phyloP scores from a whole-genome alignment of 1,139 yeast genomes.

The Meyerozyma smithsonii region DNA sequence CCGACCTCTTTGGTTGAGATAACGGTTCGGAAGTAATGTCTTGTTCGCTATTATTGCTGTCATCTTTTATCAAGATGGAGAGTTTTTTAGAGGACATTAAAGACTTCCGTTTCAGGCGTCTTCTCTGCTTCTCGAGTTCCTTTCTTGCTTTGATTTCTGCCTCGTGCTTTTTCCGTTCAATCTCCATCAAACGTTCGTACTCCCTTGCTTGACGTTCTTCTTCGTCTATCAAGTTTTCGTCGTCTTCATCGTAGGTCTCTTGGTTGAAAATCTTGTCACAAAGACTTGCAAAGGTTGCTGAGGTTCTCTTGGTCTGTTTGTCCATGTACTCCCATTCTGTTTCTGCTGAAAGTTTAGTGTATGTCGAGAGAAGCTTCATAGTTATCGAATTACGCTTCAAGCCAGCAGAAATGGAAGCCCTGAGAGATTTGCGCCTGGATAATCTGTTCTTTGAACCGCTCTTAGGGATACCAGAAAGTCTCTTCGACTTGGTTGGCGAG shows the following conservation, averaged over 20 bases:
- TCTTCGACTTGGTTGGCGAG: slow-evolving; percentile 15
- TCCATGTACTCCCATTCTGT: slow-evolving; percentile 69
- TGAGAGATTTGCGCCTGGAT: slow-evolving; percentile 35
- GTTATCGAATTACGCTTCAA: slow-evolving; percentile 68
- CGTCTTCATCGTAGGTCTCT: slow-evolving; percentile 52
- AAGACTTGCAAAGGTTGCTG: slow-evolving; percentile 70
- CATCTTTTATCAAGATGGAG: slow-evolving; percentile 30
- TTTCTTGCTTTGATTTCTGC: slow-evolving; percentile 42
- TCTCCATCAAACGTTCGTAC: slow-evolving; percentile 47
- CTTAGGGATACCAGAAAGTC: slow-evolving; percentile 27
- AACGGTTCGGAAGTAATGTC: slow-evolving; percentile 23
- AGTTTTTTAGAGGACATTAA: slow-evolving; percentile 38
- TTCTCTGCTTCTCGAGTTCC: slow-evolving; percentile 43
- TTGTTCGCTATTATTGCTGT: slow-evolving; percentile 27
- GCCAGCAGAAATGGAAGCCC: slow-evolving; percentile 41
- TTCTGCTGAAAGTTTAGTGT: slow-evolving; percentile 65
- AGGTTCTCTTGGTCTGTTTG: slow-evolving; percentile 68
- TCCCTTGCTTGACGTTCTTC: slow-evolving; percentile 48
- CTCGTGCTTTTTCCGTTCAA: slow-evolving; percentile 46
- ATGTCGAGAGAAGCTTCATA: slow-evolving; percentile 61
- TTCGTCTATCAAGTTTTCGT: slow-evolving; percentile 44
- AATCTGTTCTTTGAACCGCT: slow-evolving; percentile 30
- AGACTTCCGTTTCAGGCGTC: slow-evolving; percentile 41
- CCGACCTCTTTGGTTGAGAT: slow-evolving; percentile 36
- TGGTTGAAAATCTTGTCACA: slow-evolving; percentile 72